Evolutionary conservation across 2,329 filamentous ascomycete species (phyloP).

Genomic region (Chrysosporium keratinophilum): DNA sequence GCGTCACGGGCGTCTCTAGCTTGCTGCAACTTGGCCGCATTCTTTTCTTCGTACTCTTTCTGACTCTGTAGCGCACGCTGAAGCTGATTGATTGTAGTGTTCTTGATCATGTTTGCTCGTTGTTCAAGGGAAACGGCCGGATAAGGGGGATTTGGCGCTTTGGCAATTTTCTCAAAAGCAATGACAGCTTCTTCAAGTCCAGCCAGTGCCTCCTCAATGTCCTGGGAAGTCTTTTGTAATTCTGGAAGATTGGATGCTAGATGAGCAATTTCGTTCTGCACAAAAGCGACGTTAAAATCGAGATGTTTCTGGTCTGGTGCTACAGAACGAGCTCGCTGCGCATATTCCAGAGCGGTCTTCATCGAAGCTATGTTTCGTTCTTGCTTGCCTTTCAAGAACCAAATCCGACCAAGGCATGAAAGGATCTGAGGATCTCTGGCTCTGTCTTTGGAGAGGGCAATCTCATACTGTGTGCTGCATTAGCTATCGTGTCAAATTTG

Average conservation of each 20-base stretch:
- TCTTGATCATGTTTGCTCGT: slow-evolving; percentile 92
- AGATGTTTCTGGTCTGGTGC: slow-evolving; percentile 79
- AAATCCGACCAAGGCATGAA: slow-evolving; percentile 77
- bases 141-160: slow-evolving; percentile 64
- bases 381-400: slow-evolving; percentile 67
- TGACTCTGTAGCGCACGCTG: slow-evolving; percentile 76
- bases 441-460: slow-evolving; percentile 66
- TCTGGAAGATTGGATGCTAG: slow-evolving; percentile 66
- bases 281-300: slow-evolving; percentile 96
- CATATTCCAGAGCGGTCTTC: slow-evolving; percentile 55
- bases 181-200: slow-evolving; percentile 82
- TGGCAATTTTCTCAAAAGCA: slow-evolving; percentile 50
- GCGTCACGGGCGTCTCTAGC: slow-evolving; percentile 71
- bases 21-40: slow-evolving; percentile 74
- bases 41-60: slow-evolving; percentile 84
- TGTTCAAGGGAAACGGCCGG: slow-evolving; percentile 84
- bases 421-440: slow-evolving; percentile 69
- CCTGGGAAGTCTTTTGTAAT: slow-evolving; percentile 62
- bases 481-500: slow-evolving; percentile 2
- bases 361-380: slow-evolving; percentile 53
- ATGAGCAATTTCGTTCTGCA: slow-evolving; percentile 86
- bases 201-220: slow-evolving; percentile 67
- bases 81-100: slow-evolving; percentile 86
- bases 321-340: slow-evolving; percentile 58
- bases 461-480: slow-evolving; percentile 56